A percentile compares a stretch with the other conserved stretches of the same genome.
These are phyloP conservation scores for Xylaria nigripes DNA, from an alignment of 495 filamentous ascomycete genomes.

Conservation along the genomic window DNA sequence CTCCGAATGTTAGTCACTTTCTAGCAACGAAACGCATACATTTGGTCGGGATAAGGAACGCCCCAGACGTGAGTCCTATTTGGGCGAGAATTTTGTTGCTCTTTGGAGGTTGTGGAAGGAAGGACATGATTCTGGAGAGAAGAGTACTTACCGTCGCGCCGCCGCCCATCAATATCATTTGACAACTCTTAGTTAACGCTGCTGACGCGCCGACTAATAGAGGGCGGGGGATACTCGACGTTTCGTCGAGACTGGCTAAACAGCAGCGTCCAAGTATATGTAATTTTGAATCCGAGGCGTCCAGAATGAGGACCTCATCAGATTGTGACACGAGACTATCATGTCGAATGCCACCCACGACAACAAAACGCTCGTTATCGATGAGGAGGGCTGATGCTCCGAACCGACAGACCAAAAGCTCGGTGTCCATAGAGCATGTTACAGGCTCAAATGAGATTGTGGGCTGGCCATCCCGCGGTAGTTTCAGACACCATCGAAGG, in stretches of 20 bases:
- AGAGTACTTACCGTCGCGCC: slow-evolving; percentile 59
- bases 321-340: slow-evolving; percentile 29
- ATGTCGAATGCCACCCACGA: slow-evolving; percentile 46
- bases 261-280: slow-evolving; percentile 11
- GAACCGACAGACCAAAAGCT: slow-evolving; percentile 25
- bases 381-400: slow-evolving; percentile 27
- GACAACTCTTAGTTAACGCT: slow-evolving; percentile 25
- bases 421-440: neutral
- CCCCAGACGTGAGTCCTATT: neutral
- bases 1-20: neutral
- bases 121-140: neutral
- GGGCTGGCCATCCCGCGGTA: slow-evolving; percentile 17
- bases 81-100: neutral
- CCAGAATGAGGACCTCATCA: slow-evolving; percentile 22
- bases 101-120: neutral
- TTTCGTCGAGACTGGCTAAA: neutral
- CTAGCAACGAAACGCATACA: neutral
- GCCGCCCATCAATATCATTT: slow-evolving; percentile 61
- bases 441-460: slow-evolving; percentile 18
- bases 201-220: slow-evolving; percentile 58
- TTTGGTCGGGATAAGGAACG: neutral
- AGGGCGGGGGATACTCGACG: slow-evolving; percentile 33
- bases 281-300: slow-evolving; percentile 2
- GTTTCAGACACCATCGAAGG: slow-evolving; percentile 43
- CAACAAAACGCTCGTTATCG: slow-evolving; percentile 14